Evolutionary conservation across 495 filamentous ascomycete species (phyloP).

Genomic region (Friedmanniomyces simplex): DNA sequence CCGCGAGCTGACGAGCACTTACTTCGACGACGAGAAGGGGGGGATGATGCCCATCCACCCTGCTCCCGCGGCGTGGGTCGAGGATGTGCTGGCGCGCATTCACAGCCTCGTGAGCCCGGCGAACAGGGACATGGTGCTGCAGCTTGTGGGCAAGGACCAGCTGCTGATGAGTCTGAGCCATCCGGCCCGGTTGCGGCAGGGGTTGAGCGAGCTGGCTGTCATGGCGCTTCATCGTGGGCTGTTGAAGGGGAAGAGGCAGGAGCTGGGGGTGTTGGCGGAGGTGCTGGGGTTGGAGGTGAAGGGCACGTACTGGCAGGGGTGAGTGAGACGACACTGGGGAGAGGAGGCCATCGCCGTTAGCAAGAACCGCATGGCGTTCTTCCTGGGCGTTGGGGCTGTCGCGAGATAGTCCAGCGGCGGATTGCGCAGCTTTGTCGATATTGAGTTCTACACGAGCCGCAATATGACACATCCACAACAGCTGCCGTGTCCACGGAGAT

Average conservation of each 20-base stretch:
- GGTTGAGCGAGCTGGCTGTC: slow-evolving; percentile 3
- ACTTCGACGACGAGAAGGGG: neutral
- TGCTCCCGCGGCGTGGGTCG: slow-evolving; percentile 7
- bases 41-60: slow-evolving; percentile 5
- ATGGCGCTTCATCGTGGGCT: neutral
- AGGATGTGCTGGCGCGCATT: neutral
- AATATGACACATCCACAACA: too few relatives aligned
- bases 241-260: slow-evolving; percentile 1
- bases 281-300: slow-evolving; percentile 11
- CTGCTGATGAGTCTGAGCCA: neutral
- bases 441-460: too few relatives aligned
- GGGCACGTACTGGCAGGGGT: slow-evolving; percentile 5
- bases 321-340: neutral
- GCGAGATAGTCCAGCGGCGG: too few relatives aligned
- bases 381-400: neutral
- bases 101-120: neutral
- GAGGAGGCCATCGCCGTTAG: neutral
- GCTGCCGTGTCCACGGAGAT: too few relatives aligned
- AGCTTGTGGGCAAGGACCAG: neutral
- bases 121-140: neutral
- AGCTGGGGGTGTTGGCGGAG: slow-evolving; percentile 13
- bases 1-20: slow-evolving; percentile 2
- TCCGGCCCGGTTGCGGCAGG: neutral
- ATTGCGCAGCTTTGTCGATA: too few relatives aligned
- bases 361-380: neutral